These are phyloP conservation scores for Pelargonium fulgidum DNA, from an alignment of 441 rosid species.

Conservation along the genomic window DNA sequence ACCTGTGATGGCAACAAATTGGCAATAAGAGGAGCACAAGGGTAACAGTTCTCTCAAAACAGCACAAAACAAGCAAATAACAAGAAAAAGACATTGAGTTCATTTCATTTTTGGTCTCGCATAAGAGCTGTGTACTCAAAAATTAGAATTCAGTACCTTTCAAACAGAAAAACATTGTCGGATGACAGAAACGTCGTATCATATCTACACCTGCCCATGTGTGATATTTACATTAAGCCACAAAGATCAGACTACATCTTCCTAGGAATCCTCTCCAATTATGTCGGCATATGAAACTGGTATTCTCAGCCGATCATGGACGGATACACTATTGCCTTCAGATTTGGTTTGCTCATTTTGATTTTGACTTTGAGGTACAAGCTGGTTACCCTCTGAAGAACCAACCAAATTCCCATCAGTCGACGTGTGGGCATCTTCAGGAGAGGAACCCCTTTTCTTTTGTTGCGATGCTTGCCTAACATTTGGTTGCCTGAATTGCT, in stretches of 20 bases:
- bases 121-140: too few species aligned
- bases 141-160: too few species aligned
- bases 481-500: constrained; percentile 5
- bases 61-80: too few species aligned
- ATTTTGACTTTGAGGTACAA: background rate
- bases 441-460: background rate
- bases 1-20: too few species aligned
- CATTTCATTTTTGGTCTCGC: too few species aligned
- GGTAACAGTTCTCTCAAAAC: too few species aligned
- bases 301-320: background rate
- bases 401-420: background rate
- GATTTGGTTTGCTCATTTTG: background rate
- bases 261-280: background rate
- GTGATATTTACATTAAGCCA: too few species aligned
- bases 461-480: background rate
- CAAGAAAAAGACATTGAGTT: too few species aligned
- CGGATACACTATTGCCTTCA: background rate
- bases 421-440: background rate
- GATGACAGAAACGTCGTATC: too few species aligned
- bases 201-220: too few species aligned
- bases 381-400: background rate
- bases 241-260: background rate
- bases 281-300: background rate
- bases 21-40: too few species aligned
- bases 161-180: too few species aligned